Evolutionary conservation across 75 land plant species (phyloP).

Genomic region (Pseudotsuga menziesii): DNA sequence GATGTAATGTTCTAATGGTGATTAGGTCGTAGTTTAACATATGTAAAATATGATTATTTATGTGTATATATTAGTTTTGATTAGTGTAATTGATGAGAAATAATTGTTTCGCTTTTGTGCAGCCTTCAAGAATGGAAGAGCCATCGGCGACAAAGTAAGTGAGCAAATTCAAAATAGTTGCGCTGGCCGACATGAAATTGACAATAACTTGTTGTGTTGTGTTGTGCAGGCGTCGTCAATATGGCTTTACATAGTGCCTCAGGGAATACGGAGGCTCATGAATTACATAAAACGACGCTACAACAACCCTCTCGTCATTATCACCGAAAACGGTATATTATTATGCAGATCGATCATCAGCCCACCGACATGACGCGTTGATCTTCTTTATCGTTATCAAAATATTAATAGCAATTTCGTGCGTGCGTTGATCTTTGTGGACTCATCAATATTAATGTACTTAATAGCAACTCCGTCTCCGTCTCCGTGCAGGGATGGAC

Average conservation of each 20-base stretch:
- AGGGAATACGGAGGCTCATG: conserved; percentile 63
- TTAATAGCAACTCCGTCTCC: not conserved
- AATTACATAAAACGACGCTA: conserved; percentile 60
- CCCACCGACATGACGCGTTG: too few species aligned
- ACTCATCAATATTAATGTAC: too few species aligned
- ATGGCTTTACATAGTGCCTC: conserved; percentile 77
- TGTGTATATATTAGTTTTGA: too few species aligned
- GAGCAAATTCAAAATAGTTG: not conserved
- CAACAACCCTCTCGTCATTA: conserved; percentile 58
- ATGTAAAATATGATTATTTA: too few species aligned
- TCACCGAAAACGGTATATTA: conserved; percentile 64
- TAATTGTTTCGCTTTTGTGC: not conserved
- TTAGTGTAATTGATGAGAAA: too few species aligned
- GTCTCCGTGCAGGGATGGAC: conserved; percentile 60
- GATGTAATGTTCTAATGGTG: too few species aligned
- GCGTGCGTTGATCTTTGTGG: not conserved
- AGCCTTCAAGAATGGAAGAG: conserved; percentile 47
- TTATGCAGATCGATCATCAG: too few species aligned
- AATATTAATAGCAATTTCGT: not conserved
- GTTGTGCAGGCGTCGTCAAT: conserved; percentile 55
- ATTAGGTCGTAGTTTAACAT: too few species aligned
- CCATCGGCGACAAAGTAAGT: conserved; percentile 63
- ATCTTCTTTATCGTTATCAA: not conserved
- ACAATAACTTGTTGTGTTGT: conserved; percentile 18
- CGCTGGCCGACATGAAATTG: not conserved